A percentile compares a stretch with the other conserved stretches of the same genome.
phyloP scores from a whole-genome alignment of 345 rosid species.

The Salix dunnii region DNA sequence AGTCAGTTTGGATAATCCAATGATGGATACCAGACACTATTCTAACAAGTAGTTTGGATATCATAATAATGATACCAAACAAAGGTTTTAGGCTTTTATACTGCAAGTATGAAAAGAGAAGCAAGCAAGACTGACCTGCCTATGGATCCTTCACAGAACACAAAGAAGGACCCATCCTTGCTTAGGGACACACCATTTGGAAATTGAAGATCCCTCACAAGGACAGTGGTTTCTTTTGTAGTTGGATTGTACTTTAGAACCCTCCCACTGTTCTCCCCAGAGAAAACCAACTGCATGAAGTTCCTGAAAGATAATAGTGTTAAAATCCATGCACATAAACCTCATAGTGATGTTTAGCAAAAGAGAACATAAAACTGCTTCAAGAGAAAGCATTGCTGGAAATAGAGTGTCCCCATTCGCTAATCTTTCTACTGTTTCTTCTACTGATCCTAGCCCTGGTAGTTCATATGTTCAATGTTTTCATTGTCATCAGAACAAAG shows the following conservation, averaged over 20 bases:
- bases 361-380: background rate
- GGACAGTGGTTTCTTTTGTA: constrained; percentile 66
- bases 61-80: background rate
- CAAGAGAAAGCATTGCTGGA: background rate
- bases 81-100: background rate
- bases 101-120: background rate
- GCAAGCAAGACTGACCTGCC: constrained; percentile 51
- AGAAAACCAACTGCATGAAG: constrained; percentile 78
- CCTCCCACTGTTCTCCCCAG: constrained; percentile 69
- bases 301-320: constrained; percentile 48
- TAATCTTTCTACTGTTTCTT: too few species aligned
- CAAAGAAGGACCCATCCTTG: constrained; percentile 79
- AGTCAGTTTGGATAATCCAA: too few species aligned
- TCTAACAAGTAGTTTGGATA: background rate
- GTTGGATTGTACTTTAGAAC: constrained; percentile 66
- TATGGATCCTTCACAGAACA: constrained; percentile 58
- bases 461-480: too few species aligned
- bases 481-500: too few species aligned
- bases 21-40: too few species aligned
- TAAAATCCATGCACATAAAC: constrained; percentile 8
- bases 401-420: too few species aligned
- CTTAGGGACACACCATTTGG: constrained; percentile 85
- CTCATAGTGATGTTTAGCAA: background rate
- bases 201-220: constrained; percentile 61
- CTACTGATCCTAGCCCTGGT: too few species aligned